Evolutionary conservation across 2,329 filamentous ascomycete species (phyloP), one percentile per base, ranked within the genome.

Genomic region (Cercospora berteroae): DNA sequence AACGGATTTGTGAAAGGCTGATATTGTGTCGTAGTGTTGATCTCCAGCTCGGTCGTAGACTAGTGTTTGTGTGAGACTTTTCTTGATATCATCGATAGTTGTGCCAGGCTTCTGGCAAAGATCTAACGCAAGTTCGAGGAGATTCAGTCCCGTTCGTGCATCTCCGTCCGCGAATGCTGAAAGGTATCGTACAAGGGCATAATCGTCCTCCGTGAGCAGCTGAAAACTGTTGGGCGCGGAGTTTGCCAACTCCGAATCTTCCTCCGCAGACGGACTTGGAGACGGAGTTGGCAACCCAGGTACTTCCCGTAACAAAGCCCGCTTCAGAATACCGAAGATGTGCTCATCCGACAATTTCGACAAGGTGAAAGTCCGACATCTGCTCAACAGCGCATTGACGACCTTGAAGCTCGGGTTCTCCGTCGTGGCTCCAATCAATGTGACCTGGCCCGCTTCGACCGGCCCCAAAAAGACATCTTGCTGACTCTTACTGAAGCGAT

Each of bases 361-460:
- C 9, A 99, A 82, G 0, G 93, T 96, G 74, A 99, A 98, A 0
- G 93, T 96, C 29, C 95, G 87, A 79, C 94, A 98, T 57, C 95
- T 87, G 25, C 92, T 96, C 2, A 98, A 84, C 64, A 99, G 83
- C 1, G 95, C 94, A 71, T 88, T 90, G 73, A 95, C 91, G 50
- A 99, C 88, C 75, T 96, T 94, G 83, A 98, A 98, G 4, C 90
- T 94, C 0, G 95, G 95, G 72, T 99, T 99, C 79, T 99, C 95
- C 0, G 95, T 99, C 3, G 95, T 99, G 6, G 95, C 95, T 10
- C 94, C 95, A 68, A 98, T 95, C 31, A 99, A 83, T 0, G 92
- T 97, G 71, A 99, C 90, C 29, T 91, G 91, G 5, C 95, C 95
- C 1, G 89, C 89, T 80, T 99, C 95, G 23, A 98, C 94, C 0